Evolutionary conservation across 768 basidiomycete species (phyloP).

Genomic region (Mycena polygramma): DNA sequence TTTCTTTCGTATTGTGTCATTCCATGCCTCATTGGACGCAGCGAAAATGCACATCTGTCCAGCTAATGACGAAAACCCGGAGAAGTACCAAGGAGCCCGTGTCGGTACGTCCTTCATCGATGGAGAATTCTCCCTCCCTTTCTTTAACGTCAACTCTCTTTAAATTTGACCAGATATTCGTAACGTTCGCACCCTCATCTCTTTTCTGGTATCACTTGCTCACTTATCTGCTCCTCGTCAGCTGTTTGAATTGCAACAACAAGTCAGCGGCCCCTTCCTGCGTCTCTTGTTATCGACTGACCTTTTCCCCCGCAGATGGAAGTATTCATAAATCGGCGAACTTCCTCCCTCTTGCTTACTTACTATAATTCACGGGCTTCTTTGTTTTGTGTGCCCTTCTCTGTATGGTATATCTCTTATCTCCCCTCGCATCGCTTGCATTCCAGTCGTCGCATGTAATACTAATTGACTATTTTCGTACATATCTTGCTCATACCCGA

Average conservation of each 20-base stretch:
- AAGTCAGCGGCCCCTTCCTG: slow-evolving; percentile 46
- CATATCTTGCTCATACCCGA: slow-evolving; percentile 1
- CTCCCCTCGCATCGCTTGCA: not conserved
- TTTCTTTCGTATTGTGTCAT: slow-evolving; percentile 1
- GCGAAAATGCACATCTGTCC: slow-evolving; percentile 92
- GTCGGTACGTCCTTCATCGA: slow-evolving; percentile 72
- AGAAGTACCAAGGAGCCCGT: slow-evolving; percentile 99
- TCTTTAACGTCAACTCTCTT: slow-evolving; percentile 8
- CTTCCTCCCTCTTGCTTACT: not conserved
- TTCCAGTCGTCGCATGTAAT: slow-evolving; percentile 1
- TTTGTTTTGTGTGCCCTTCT: not conserved
- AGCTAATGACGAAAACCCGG: slow-evolving; percentile 97
- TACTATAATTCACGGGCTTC: not conserved
- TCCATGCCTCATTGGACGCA: slow-evolving; percentile 13
- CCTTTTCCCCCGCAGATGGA: slow-evolving; percentile 58
- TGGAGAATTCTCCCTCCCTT: not conserved
- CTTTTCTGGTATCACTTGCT: slow-evolving; percentile 4
- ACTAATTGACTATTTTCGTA: not conserved
- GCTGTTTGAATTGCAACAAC: slow-evolving; percentile 78
- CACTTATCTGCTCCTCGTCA: no score
- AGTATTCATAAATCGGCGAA: slow-evolving; percentile 63
- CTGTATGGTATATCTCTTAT: slow-evolving; percentile 11
- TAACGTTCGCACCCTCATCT: slow-evolving; percentile 67
- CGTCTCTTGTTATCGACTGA: not conserved
- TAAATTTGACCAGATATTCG: slow-evolving; percentile 85